Base-by-base conservation (phyloP, 1,284 basidiomycete species). In the Prillingera fragicola region DNA sequence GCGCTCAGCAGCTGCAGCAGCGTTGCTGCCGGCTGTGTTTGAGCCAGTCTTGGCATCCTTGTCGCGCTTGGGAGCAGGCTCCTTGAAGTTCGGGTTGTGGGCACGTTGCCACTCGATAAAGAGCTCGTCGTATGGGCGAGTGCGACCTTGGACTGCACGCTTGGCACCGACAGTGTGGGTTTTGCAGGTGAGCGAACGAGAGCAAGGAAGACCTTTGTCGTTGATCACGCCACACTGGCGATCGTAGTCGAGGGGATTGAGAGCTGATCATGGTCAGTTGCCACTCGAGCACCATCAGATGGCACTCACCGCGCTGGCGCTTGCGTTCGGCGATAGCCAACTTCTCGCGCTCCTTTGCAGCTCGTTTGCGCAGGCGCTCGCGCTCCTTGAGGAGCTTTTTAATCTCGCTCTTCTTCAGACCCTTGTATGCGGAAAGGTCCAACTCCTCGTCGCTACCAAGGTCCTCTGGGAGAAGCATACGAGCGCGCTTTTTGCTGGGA, bases 81-180 rank as follows among this genome's bases (percentile, higher is more conserved):
- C 89, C n/a, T 92, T 85, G 67, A 85, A 94, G 55, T 91, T 89
- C 1, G 91, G 90, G 58, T 95, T 92, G 63, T 92, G 81, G 27
- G 81, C 82, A 32, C 88, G 83, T 59, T 95, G 87, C 88, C 90
- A 97, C 46, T 96, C 92, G 32, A 87, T 76, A 13, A 91, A 77
- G 9, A 98, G 79, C 43, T 84, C 83, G 62, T 97, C 92, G 68
- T 91, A 98, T 2, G 75, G 71, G 38, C 84, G 80, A 0, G 87
- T 87, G 8, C 95, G 85, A 23, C 90, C 90, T 55, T 81, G 78
- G 0, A 98, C 91, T 7, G 87, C 80, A 17, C 95, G 85, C 69
- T 98, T 98, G 21, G 90, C 87, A 24, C 90, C 90, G 85, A 98
- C 95, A 1, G 88, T 86, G 67, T 98, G 94, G 4, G 94, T 91